These are phyloP conservation scores for Cladosporium sp. DNA, from an alignment of 2,329 filamentous ascomycete genomes.

Conservation along the genomic window DNA sequence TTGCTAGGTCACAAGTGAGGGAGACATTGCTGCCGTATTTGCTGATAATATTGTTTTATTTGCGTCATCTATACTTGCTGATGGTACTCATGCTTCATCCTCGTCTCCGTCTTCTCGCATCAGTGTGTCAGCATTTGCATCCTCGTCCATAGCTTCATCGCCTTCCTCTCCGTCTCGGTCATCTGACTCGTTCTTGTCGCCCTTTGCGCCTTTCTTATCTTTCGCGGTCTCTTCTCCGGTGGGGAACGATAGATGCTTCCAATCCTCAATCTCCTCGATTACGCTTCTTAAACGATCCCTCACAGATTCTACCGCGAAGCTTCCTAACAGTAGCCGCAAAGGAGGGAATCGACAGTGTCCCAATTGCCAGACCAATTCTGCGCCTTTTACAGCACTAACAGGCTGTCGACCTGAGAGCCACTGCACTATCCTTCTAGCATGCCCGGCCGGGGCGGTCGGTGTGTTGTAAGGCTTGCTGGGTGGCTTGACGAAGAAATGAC, in stretches of 20 bases:
- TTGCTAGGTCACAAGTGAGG: no score
- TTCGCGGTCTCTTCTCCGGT: constrained; percentile 23
- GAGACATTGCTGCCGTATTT: no score
- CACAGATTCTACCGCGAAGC: constrained; percentile 93
- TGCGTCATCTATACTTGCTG: no score
- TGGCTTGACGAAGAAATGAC: constrained; percentile 85
- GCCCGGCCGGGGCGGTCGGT: constrained; percentile 73
- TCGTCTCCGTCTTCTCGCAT: constrained; percentile 11
- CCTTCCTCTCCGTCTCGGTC: constrained; percentile 16
- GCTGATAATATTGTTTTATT: no score
- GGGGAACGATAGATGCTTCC: constrained; percentile 35
- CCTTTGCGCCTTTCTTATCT: constrained; percentile 19
- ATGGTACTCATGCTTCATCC: background rate
- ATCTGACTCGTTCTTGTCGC: constrained; percentile 16
- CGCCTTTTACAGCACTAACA: constrained; percentile 85
- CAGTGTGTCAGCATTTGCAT: constrained; percentile 13
- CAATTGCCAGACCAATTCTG: constrained; percentile 87
- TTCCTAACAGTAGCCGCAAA: constrained; percentile 76
- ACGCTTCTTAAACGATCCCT: constrained; percentile 81
- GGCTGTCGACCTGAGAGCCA: constrained; percentile 92
- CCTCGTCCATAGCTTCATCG: constrained; percentile 20
- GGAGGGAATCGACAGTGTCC: constrained; percentile 94
- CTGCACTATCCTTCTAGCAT: constrained; percentile 85
- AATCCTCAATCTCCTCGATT: constrained; percentile 65
- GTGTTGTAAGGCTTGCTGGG: constrained; percentile 75